Conservation (phyloP, 2,329 filamentous ascomycete species). For the Escovopsis sp. region DNA sequence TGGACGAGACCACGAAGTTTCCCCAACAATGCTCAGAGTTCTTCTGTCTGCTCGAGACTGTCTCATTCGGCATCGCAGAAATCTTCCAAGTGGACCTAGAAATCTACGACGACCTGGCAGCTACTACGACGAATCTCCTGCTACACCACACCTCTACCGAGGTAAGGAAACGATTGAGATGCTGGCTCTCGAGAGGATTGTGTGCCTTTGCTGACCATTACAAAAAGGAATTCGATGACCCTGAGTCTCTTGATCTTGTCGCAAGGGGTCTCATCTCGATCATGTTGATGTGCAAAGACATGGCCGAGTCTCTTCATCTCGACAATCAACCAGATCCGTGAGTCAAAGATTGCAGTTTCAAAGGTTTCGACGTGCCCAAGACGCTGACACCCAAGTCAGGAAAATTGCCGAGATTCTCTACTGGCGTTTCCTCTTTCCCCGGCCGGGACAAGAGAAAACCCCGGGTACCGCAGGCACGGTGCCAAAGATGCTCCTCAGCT, state of each 20-base stretch:
- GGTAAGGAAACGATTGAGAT: constrained; percentile 12
- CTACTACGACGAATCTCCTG: constrained; percentile 16
- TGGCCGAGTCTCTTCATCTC: too few species aligned
- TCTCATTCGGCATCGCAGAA: constrained; percentile 23
- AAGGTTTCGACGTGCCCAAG: too few species aligned
- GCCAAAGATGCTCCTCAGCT: constrained; percentile 33
- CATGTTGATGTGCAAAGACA: too few species aligned
- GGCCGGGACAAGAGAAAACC: constrained; percentile 16
- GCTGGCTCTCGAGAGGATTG: background rate
- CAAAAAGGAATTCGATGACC: constrained; percentile 14
- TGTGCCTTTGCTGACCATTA: background rate
- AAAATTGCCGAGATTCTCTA: constrained; percentile 33
- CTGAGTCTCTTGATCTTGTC: constrained; percentile 14
- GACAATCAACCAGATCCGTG: too few species aligned
- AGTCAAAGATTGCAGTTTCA: too few species aligned
- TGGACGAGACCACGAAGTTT: constrained; percentile 17
- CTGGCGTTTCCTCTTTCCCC: constrained; percentile 51
- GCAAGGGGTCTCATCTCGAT: constrained; percentile 17
- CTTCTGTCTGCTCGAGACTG: constrained; percentile 25
- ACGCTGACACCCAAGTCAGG: constrained; percentile 5
- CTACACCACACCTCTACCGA: constrained; percentile 27
- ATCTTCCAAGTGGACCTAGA: constrained; percentile 16
- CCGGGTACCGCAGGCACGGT: constrained; percentile 14
- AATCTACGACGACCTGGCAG: constrained; percentile 15
- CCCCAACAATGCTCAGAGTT: constrained; percentile 29